phyloP scores from a whole-genome alignment of 208 protist species.

The Acanthamoeba royreba region DNA sequence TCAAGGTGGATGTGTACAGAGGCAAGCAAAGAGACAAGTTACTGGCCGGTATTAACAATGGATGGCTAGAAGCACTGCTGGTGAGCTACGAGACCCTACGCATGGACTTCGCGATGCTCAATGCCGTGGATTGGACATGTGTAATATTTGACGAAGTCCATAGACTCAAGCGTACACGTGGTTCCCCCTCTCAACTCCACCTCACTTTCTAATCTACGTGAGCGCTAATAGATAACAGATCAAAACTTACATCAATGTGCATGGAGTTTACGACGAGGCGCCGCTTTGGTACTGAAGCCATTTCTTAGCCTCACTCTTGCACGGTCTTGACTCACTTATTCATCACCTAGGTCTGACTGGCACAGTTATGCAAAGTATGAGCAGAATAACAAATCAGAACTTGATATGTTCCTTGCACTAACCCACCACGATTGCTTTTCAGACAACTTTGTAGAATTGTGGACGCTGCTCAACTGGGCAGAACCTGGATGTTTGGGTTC shows the following conservation, averaged over 20 bases:
- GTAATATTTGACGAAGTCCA: conserved; percentile 64
- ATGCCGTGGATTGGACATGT: conserved; percentile 46
- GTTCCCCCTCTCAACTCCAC: not conserved
- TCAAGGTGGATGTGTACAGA: conserved; percentile 4
- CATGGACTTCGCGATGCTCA: conserved; percentile 43
- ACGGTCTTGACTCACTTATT: too few species aligned
- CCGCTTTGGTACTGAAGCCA: not conserved
- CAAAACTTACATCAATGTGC: conserved; percentile 36
- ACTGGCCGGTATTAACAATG: not conserved
- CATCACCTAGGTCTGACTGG: too few species aligned
- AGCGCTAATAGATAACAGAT: conserved; percentile 32
- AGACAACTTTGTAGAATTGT: conserved; percentile 58
- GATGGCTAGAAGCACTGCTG: conserved; percentile 7
- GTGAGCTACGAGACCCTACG: conserved; percentile 53
- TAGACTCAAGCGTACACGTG: conserved; percentile 35
- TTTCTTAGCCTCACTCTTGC: too few species aligned
- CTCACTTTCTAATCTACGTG: too few species aligned
- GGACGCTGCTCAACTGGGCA: conserved; percentile 57
- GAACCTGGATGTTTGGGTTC: not conserved
- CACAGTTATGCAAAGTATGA: conserved; percentile 57
- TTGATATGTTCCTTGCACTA: too few species aligned
- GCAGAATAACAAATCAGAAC: too few species aligned
- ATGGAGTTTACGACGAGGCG: not conserved
- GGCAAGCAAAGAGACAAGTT: not conserved
- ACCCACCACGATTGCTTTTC: not conserved